Evolutionary conservation across 768 basidiomycete genomes (phyloP).

Genomic region (Neoboletus subvelutipes): DNA sequence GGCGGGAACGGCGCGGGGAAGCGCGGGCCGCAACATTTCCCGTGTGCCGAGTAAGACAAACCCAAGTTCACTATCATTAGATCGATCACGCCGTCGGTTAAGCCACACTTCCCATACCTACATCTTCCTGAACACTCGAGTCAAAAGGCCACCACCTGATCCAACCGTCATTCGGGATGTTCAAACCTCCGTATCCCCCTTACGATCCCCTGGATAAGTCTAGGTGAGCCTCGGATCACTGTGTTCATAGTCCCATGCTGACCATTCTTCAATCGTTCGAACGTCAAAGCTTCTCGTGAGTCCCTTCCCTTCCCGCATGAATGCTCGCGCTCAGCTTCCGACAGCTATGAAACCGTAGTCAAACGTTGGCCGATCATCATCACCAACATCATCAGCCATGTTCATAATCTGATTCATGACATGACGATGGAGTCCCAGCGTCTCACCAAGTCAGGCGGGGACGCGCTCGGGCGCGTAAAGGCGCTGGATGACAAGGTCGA

Average conservation of each 20-base stretch:
- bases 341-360: constrained; percentile 75
- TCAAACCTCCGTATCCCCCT: constrained; percentile 59
- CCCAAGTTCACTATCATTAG: not conserved
- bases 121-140: not conserved
- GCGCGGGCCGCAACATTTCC: too few species aligned
- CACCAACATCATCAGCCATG: constrained; percentile 72
- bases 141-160: not conserved
- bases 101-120: not conserved
- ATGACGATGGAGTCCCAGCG: constrained; percentile 44
- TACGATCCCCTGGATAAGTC: constrained; percentile 72
- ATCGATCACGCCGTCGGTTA: not conserved
- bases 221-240: constrained; percentile 42
- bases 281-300: constrained; percentile 63
- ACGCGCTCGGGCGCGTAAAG: constrained; percentile 19
- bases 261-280: not conserved
- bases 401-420: constrained; percentile 69
- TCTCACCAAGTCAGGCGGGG: constrained; percentile 9
- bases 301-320: not conserved
- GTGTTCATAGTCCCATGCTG: not conserved
- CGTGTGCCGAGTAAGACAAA: not conserved
- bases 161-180: constrained; percentile 25
- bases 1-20: too few species aligned
- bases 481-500: constrained; percentile 44
- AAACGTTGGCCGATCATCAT: constrained; percentile 85
- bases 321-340: constrained; percentile 1